These are phyloP conservation scores for Garcia nutans DNA, from an alignment of 345 rosid species.

Conservation along the genomic window DNA sequence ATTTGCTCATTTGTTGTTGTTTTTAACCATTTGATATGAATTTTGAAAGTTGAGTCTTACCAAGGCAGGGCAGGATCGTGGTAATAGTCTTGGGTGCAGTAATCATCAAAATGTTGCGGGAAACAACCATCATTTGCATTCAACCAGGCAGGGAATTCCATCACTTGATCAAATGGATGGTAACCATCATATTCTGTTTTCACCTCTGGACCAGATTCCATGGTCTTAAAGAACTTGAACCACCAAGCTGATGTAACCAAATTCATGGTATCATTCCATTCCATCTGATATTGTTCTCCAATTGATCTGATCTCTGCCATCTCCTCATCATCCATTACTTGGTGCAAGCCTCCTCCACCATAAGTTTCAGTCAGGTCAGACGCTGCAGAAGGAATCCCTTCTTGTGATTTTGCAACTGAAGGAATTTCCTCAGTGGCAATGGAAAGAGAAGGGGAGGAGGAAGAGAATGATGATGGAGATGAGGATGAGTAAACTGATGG, in stretches of 20 bases:
- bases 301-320: constrained; percentile 74
- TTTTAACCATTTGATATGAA: not conserved
- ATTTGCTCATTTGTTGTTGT: not conserved
- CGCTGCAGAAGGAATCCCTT: constrained; percentile 25
- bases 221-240: constrained; percentile 63
- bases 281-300: constrained; percentile 77
- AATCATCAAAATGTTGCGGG: constrained; percentile 56
- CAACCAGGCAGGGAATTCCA: constrained; percentile 90
- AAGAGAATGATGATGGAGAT: constrained; percentile 61
- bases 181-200: constrained; percentile 49
- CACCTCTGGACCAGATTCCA: constrained; percentile 46
- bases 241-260: constrained; percentile 76
- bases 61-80: constrained; percentile 71
- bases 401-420: constrained; percentile 1
- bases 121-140: constrained; percentile 59
- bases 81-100: constrained; percentile 45
- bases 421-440: constrained; percentile 17
- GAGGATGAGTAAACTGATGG: constrained; percentile 45
- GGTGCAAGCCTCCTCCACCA: constrained; percentile 54
- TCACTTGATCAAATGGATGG: constrained; percentile 65
- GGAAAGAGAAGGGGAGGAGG: constrained; percentile 45
- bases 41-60: constrained; percentile 41
- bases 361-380: constrained; percentile 34
- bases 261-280: constrained; percentile 75
- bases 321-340: constrained; percentile 58